phyloP scores from a whole-genome alignment of 2,329 filamentous ascomycete genomes.

The Anisogramma anomala region DNA sequence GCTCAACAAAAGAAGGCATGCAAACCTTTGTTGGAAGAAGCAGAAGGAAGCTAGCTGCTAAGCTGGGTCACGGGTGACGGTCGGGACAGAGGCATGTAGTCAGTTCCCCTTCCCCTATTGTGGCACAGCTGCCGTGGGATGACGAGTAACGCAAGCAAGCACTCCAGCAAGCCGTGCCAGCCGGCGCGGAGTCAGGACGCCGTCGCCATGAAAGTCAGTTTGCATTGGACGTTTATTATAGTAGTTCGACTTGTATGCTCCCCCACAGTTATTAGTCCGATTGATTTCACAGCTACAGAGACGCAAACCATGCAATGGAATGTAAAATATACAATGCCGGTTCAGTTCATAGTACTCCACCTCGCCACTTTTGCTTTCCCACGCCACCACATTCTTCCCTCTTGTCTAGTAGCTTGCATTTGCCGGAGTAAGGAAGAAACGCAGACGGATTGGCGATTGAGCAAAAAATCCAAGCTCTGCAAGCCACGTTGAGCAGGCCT shows the following conservation, averaged over 20 bases:
- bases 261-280: background rate
- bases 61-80: background rate
- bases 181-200: conserved; percentile 5
- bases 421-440: too few species aligned
- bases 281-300: too few species aligned
- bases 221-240: too few species aligned
- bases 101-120: background rate
- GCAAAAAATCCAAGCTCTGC: too few species aligned
- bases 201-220: background rate
- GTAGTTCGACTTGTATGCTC: conserved; percentile 1
- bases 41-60: background rate
- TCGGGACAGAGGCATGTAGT: background rate
- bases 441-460: too few species aligned
- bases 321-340: too few species aligned
- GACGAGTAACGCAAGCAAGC: conserved; percentile 7
- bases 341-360: too few species aligned
- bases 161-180: conserved; percentile 7
- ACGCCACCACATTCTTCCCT: too few species aligned
- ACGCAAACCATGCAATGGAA: too few species aligned
- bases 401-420: too few species aligned
- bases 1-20: conserved; percentile 4
- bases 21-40: background rate
- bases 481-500: too few species aligned
- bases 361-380: too few species aligned
- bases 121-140: conserved; percentile 1